Percentiles rank a stretch among this genome's conserved stretches.
These are phyloP conservation scores for Colletotrichum melonis DNA, from an alignment of 2,329 filamentous ascomycete species.

Conservation along the genomic window DNA sequence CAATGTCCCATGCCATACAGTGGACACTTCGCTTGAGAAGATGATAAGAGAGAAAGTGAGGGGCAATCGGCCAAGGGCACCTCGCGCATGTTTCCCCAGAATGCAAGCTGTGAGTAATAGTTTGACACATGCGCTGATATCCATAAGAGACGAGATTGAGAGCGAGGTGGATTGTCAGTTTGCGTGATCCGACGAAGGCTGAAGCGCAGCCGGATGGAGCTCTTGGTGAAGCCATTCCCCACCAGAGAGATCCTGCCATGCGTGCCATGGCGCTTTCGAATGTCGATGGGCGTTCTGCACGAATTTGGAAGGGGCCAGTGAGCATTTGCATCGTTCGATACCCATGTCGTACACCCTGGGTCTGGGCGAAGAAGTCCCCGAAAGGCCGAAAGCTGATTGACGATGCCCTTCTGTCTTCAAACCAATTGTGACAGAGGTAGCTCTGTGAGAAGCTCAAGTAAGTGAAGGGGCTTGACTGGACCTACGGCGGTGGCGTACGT, in stretches of 20 bases:
- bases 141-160: background rate
- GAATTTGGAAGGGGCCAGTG: conserved; percentile 11
- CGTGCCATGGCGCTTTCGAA: conserved; percentile 21
- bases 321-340: conserved; percentile 18
- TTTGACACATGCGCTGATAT: conserved; percentile 21
- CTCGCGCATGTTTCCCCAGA: conserved; percentile 14
- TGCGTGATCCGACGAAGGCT: background rate
- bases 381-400: conserved; percentile 2
- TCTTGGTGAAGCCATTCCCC: conserved; percentile 24
- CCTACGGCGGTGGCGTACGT: conserved; percentile 24
- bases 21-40: background rate
- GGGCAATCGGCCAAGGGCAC: background rate
- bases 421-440: background rate
- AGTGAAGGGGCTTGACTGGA: conserved; percentile 10
- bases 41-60: background rate
- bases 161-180: conserved; percentile 5
- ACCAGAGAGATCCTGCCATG: background rate
- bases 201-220: background rate
- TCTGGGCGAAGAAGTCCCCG: conserved; percentile 17
- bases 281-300: conserved; percentile 24
- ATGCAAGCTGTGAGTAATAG: conserved; percentile 32
- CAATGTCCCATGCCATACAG: conserved; percentile 7
- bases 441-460: background rate
- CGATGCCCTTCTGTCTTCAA: background rate
- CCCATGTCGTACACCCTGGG: conserved; percentile 21